Base-by-base conservation (phyloP, 257 asterid species). In the Lithospermum erythrorhizon region DNA sequence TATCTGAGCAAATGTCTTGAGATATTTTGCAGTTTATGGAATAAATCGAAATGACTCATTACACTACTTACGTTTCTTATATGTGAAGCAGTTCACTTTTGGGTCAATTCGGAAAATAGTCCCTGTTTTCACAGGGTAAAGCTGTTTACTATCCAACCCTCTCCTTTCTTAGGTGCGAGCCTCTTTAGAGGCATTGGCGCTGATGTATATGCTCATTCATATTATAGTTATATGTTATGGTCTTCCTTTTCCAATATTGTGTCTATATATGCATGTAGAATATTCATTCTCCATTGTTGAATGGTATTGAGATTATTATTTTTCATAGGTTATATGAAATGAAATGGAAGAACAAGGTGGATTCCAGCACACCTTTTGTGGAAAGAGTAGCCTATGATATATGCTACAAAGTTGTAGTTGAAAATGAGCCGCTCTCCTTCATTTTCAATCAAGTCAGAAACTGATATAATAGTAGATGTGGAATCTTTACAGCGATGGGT, bases 351-450 rank as follows among this genome's bases (percentile, higher is more conserved):
- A 52, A 3, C 57, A 9, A 6, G 63, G 58, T 62, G 22, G 18
- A 64, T 20, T 58, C 64, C 61, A 58, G 71, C 20, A 21, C 66
- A 65, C 25, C 22, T 45, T 51, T 66, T 74, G 62, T 61, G 72
- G 63, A 71, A 71, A 58, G 65, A 69, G 76, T 69, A 73, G 66
- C 67, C 52, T 71, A 66, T 79, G 83, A 77, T 74, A 66, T 73
- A 65, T 62, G 56, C 30, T 68, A 70, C 48, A 59, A 41, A 13
- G 49, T 61, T 66, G 56, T 72, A 58, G 62, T 72, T 75, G 70
- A 83, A 84, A 71, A 93, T 93, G 97, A 93, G 95, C 79, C 76
- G 96, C 62, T 86, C 95, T 9, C 95, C 95, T 49, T 84, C 99
- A 53, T 93, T 93, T 81, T 82, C 94, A 59, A 58, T 81, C 58